Evolutionary conservation across 208 protist species (phyloP), one percentile per base, ranked within the genome.

Genomic region (Trypanosoma caninum): DNA sequence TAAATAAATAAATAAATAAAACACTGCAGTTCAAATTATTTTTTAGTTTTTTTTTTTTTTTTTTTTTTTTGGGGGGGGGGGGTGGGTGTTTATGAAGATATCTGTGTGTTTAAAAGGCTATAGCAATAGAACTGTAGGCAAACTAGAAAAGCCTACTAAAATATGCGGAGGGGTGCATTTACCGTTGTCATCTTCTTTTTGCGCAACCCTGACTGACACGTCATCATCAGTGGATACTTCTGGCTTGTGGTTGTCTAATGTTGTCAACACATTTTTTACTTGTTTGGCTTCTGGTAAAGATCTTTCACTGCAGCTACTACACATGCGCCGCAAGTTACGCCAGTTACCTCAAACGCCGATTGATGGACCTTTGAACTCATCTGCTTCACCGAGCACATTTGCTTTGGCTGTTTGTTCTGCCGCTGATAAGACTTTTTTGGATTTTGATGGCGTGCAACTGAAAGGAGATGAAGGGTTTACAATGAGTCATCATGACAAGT

Each of bases 281-380:
- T 46, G 53, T 47, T 28, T 69, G 14, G 63, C 63, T 23, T 41
- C 34, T 45, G 63, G 63, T 2, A 55, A 62, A 41, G 63, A 69
- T 10, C 31, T 69, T 14, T 14, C 54, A 28, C 23, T 20, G 8
- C 54, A 62, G 55, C 13, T 69, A 10, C 38, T 33, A 1, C 38
- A 62, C 27, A 28, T 69, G 20, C 46, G 54, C 28, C 3, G 13
- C 10, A 28, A 61, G 27, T 22, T 69, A 23, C 44, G 38, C 6
- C 25, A 37, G 8, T 3, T 10, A 31, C 2, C 40, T 10, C 40
- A n/a, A 45, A n/a, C 6, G n/a, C n/a, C n/a, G n/a, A n/a, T n/a
- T n/a, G n/a, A n/a, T n/a, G n/a, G n/a, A n/a, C 9, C 40, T 23
- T n/a, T 20, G 40, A n/a, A 13, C 13, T 34, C 34, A 18, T 11